phyloP scores from a whole-genome alignment of 768 basidiomycete species.

The Boletus rubropictus region DNA sequence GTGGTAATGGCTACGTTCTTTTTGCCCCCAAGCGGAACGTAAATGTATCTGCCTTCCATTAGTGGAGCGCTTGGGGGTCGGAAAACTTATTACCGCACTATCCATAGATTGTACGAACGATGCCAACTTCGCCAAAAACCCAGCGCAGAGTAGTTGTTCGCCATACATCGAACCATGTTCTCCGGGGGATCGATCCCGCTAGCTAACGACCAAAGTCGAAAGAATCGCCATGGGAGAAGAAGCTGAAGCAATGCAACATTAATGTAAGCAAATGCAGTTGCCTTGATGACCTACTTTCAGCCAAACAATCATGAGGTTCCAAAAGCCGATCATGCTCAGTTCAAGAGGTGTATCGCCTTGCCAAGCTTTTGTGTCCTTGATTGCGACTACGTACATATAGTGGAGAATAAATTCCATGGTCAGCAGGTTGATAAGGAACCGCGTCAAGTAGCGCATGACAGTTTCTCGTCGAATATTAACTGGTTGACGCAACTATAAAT shows the following conservation, averaged over 20 bases:
- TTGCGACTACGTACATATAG: constrained; percentile 94
- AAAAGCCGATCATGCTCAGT: constrained; percentile 90
- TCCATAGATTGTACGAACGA: constrained; percentile 93
- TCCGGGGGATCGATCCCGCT: constrained; percentile 93
- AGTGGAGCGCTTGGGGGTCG: not conserved
- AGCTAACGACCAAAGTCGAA: constrained; percentile 85
- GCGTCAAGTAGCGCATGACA: constrained; percentile 53
- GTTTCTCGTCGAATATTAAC: constrained; percentile 36
- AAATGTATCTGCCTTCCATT: constrained; percentile 69
- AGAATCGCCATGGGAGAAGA: constrained; percentile 93
- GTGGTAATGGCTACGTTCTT: constrained; percentile 55
- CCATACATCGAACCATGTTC: constrained; percentile 99
- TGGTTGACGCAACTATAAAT: constrained; percentile 55
- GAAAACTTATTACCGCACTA: constrained; percentile 57
- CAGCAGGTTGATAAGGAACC: constrained; percentile 66
- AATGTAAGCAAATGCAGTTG: not conserved
- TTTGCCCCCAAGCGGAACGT: constrained; percentile 84
- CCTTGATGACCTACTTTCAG: constrained; percentile 60
- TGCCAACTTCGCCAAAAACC: constrained; percentile 99
- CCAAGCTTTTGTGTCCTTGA: constrained; percentile 89
- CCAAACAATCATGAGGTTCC: constrained; percentile 96
- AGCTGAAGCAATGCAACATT: constrained; percentile 45
- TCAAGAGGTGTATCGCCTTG: constrained; percentile 67
- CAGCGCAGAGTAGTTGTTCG: constrained; percentile 88
- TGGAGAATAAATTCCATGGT: constrained; percentile 92